Conservation (phyloP, 2,329 filamentous ascomycete genomes). For the Colletotrichum karsti region DNA sequence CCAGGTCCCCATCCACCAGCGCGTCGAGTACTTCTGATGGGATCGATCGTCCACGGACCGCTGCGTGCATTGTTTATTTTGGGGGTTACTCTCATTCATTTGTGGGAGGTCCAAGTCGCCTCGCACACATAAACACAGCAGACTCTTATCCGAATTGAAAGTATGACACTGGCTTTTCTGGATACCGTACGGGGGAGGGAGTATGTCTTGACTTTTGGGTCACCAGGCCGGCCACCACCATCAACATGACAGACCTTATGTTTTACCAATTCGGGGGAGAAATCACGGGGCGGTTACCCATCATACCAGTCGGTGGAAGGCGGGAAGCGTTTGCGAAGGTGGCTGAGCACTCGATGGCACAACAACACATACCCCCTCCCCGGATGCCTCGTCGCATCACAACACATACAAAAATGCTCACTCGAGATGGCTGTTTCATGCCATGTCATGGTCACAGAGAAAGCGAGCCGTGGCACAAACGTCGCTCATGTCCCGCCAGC, state of each 20-base stretch:
- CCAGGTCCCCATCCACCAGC: conserved; percentile 17
- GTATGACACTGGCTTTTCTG: conserved; percentile 19
- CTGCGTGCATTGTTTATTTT: background rate
- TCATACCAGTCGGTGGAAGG: background rate
- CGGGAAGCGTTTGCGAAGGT: conserved; percentile 9
- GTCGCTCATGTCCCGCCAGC: background rate
- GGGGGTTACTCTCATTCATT: background rate
- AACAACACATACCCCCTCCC: background rate
- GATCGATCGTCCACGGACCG: background rate
- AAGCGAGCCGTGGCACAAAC: background rate
- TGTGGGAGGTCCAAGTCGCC: background rate
- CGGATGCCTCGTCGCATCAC: background rate
- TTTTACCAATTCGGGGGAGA: background rate
- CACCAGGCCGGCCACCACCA: background rate
- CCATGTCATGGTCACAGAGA: background rate
- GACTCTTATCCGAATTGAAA: conserved; percentile 3
- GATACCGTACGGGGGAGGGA: conserved; percentile 20
- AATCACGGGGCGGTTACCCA: background rate
- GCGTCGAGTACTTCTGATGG: conserved; percentile 10
- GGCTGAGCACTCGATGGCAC: background rate
- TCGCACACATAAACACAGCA: conserved; percentile 8
- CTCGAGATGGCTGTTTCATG: background rate
- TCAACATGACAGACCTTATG: conserved; percentile 3
- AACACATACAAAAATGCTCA: conserved; percentile 5
- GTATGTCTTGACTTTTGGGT: conserved; percentile 7